Evolutionary conservation across 345 rosid genomes (phyloP), one percentile per base, ranked within the genome.

Genomic region (Aurinia saxatilis): DNA sequence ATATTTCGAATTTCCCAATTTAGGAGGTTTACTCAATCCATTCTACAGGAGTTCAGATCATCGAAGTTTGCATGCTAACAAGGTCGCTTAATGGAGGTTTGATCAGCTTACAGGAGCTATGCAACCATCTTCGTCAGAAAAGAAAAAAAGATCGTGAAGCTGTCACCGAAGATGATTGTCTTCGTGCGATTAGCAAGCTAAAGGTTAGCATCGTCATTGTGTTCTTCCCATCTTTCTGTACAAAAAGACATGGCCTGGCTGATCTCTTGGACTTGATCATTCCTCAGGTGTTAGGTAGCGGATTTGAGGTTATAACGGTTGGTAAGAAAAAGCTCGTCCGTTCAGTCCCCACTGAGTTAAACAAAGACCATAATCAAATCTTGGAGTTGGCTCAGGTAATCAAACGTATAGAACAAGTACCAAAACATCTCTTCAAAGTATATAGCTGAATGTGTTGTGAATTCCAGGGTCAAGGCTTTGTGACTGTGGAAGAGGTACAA

Each of bases 291-390:
- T 38, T 83, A 62, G 96, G 96, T 23, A 85, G 80, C 67, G 92
- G 92, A 53, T 89, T 81, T 80, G 97, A 89, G 80, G 95, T 92
- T 42, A 89, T 92, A 50, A 79, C 93, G 54, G 78, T 86, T 54
- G 95, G 97, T 61, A 89, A 85, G 78, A 89, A 44, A 17, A 92
- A 89, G 78, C 86, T 92, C 50, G 79, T 87, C 64, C 86, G 87
- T 87, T 50, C 96, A 88, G 91, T 30, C 45, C 95, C 98, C 16
- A 87, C 97, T 16, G 98, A 86, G 74, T 75, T 89, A 70, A 89
- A 92, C 80, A 87, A 83, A 80, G 98, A 92, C 73, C 98, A 92
- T 63, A 92, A 92, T 60, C 91, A 80, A 66, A 85, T 92, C 60
- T 66, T 92, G 78, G 93, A 89, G 75, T 73, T 89, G 35, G 93